Evolutionary conservation across 768 basidiomycete genomes (phyloP), one percentile per base, ranked within the genome.

Genomic region (Hebeloma cylindrosporum): DNA sequence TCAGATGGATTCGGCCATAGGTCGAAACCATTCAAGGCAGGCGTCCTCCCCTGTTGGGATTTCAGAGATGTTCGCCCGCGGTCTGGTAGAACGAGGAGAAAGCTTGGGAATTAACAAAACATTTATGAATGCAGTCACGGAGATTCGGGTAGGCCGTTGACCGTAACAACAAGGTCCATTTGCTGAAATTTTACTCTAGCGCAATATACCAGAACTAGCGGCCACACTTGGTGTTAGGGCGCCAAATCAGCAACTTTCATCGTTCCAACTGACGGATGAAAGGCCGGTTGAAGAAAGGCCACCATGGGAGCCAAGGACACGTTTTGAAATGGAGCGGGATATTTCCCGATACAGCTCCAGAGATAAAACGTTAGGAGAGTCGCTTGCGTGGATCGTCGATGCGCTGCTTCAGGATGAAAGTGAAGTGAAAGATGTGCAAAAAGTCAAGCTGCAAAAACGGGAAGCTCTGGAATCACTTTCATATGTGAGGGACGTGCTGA

Each of bases 41-140:
- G 62, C 65, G 14, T 63, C 71, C 20, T 66, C 66, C 26, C 62
- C 68, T 21, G 68, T 83, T 60, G 80, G 77, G 25, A 64, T 86
- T 14, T 79, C 88, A 16, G 91, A 92, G 55, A 71, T 83, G 56
- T 71, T 90, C 50, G 77, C 89, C 1, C 75, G 83, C 38, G 83
- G 85, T 16, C 63, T 92, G 37, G 54, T 89, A 48, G 88, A 92
- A 60, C 73, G 80, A 14, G 81, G 87, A 20, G 88, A 90, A 66
- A 86, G 78, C 48, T 66, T 90, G 21, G 86, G 88, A n/a, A 85
- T 90, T 48, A 91, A 91, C 62, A 88, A 82, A 64, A 87, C 86
- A 0, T 67, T 91, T 14, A 80, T 85, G 78, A 87, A 76, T 60
- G 88, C 88, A 0, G 83, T 92, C 2, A 78, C 83, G 4, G 89